Percentiles rank a stretch among this genome's conserved stretches.
phyloP scores from a whole-genome alignment of 1,284 basidiomycete genomes.

The Ganoderma multipileum region DNA sequence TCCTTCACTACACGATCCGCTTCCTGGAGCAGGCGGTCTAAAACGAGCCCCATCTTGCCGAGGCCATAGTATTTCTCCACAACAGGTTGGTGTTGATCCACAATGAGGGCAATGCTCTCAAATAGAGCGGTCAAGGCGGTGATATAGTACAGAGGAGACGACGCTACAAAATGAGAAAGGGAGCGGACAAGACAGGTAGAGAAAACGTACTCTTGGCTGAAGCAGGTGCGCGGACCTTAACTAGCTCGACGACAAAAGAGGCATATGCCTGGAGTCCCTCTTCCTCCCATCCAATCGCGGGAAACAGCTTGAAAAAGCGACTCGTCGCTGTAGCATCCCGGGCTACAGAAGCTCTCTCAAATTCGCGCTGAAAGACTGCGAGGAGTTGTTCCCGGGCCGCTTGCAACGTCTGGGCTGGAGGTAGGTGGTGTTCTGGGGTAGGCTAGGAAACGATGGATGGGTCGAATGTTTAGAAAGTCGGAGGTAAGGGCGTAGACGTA shows the following conservation, averaged over 20 bases:
- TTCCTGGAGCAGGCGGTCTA: conserved; percentile 82
- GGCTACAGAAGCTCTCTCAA: conserved; percentile 78
- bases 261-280: conserved; percentile 96
- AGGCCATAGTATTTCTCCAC: conserved; percentile 97
- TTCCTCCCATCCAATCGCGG: conserved; percentile 89
- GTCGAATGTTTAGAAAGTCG: too few relatives aligned
- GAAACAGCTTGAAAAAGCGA: conserved; percentile 97
- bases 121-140: conserved; percentile 89
- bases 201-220: conserved; percentile 76
- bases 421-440: conserved; percentile 85
- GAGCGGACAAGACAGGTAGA: conserved; percentile 3
- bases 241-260: conserved; percentile 90
- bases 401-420: conserved; percentile 85
- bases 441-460: conserved; percentile 63
- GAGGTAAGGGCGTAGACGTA: conserved; percentile 47
- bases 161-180: conserved; percentile 56
- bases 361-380: conserved; percentile 79
- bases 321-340: conserved; percentile 89
- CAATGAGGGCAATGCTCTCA: conserved; percentile 94
- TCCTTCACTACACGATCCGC: conserved; percentile 85
- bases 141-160: conserved; percentile 90
- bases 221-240: conserved; percentile 78
- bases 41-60: conserved; percentile 86
- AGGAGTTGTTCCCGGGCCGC: conserved; percentile 80
- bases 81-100: conserved; percentile 96